phyloP scores from a whole-genome alignment of 1,284 basidiomycete species.

The Leccinum griseonigrum region DNA sequence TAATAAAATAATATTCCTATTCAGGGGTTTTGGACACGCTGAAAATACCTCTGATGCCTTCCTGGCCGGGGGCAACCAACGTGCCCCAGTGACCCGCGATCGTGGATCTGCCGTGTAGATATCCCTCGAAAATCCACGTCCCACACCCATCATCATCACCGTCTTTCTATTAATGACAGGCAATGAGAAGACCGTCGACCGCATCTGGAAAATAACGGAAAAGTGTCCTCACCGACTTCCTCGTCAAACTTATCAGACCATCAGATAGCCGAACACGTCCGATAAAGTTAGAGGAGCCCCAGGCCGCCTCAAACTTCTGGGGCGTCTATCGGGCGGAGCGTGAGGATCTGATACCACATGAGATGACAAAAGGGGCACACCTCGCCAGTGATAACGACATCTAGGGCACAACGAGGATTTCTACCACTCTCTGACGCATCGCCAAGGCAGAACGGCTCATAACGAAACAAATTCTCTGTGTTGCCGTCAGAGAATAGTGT shows the following conservation, averaged over 20 bases:
- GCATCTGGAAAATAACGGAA: slow-evolving; percentile 1
- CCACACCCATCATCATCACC: slow-evolving; percentile 30
- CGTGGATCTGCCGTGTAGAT: slow-evolving; percentile 26
- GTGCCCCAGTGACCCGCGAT: slow-evolving; percentile 31
- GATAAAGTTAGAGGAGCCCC: slow-evolving; percentile 40
- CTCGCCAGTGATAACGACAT: slow-evolving; percentile 38
- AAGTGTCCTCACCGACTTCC: slow-evolving; percentile 31
- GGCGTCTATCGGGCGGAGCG: slow-evolving; percentile 30
- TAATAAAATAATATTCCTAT: slow-evolving; percentile 31
- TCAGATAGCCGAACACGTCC: slow-evolving; percentile 52
- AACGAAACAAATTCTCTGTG: slow-evolving; percentile 27
- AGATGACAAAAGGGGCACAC: slow-evolving; percentile 21
- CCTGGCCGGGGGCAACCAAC: slow-evolving; percentile 20
- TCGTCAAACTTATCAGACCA: slow-evolving; percentile 45
- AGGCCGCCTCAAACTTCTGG: slow-evolving; percentile 29
- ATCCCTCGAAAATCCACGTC: slow-evolving; percentile 36
- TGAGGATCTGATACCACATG: slow-evolving; percentile 23
- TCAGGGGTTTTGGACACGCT: slow-evolving; percentile 44
- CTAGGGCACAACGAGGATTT: slow-evolving; percentile 29
- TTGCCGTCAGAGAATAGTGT: slow-evolving; percentile 32
- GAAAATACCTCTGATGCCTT: slow-evolving; percentile 49
- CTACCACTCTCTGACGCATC: slow-evolving; percentile 27
- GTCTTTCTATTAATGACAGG: slow-evolving; percentile 20
- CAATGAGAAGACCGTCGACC: slow-evolving; percentile 2
- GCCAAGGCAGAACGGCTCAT: slow-evolving; percentile 33